Conservation (phyloP, 2,329 filamentous ascomycete genomes). For the Lachnellula occidentalis region DNA sequence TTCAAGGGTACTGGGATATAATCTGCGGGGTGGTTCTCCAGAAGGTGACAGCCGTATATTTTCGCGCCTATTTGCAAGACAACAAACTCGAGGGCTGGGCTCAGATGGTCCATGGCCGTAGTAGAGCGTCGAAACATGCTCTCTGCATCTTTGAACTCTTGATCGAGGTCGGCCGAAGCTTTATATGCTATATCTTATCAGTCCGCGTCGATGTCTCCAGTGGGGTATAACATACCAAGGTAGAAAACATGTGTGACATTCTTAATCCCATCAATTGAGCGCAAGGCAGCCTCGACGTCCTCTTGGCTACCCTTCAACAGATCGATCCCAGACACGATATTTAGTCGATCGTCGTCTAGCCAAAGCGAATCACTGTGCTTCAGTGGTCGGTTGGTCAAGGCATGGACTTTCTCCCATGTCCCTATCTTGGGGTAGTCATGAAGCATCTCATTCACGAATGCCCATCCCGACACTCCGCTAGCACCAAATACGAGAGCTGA, state of each 20-base stretch:
- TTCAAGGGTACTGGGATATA: slow-evolving; percentile 32
- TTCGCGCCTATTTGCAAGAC: slow-evolving; percentile 34
- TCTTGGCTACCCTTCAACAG: slow-evolving; percentile 36
- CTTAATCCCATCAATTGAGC: slow-evolving; percentile 31
- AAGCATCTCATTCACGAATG: slow-evolving; percentile 43
- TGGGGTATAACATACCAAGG: slow-evolving; percentile 26
- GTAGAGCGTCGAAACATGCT: slow-evolving; percentile 37
- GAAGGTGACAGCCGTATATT: slow-evolving; percentile 38
- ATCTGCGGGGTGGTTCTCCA: slow-evolving; percentile 34
- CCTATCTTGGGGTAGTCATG: slow-evolving; percentile 40
- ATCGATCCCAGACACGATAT: slow-evolving; percentile 39
- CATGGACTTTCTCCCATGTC: slow-evolving; percentile 40
- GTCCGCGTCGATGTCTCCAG: background rate
- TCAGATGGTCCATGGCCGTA: slow-evolving; percentile 32
- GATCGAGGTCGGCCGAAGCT: slow-evolving; percentile 34
- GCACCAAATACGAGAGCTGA: slow-evolving; percentile 34
- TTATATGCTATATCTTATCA: slow-evolving; percentile 33
- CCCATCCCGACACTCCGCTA: slow-evolving; percentile 45
- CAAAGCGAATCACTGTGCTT: slow-evolving; percentile 31
- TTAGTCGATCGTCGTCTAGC: slow-evolving; percentile 35
- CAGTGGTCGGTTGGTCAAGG: slow-evolving; percentile 42
- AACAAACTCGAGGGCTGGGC: slow-evolving; percentile 34
- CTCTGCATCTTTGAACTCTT: slow-evolving; percentile 36
- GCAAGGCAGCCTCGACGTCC: slow-evolving; percentile 33
- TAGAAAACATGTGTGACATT: slow-evolving; percentile 41